A percentile compares a stretch with the other conserved stretches of the same genome.
Evolutionary conservation across 768 basidiomycete species (phyloP).

Genomic region (Gloeostereum incarnatum): DNA sequence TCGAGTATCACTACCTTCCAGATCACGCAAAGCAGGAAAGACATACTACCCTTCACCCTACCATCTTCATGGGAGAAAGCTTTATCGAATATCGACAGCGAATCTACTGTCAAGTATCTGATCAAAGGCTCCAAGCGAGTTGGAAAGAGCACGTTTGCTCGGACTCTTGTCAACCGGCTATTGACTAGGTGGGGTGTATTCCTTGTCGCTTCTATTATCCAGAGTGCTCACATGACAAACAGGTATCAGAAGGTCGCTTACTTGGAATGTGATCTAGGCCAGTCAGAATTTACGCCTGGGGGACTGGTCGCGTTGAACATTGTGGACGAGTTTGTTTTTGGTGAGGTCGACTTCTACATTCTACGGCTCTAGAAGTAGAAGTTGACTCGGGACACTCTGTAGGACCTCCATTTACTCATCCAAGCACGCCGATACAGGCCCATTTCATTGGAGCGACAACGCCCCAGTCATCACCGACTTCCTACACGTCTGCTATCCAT

Average conservation of each 20-base stretch:
- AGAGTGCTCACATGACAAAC: constrained; percentile 1
- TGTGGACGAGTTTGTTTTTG: constrained; percentile 59
- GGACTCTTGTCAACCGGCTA: constrained; percentile 64
- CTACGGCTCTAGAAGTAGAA: too few species aligned
- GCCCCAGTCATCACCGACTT: constrained; percentile 66
- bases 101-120: constrained; percentile 37
- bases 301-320: constrained; percentile 80
- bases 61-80: constrained; percentile 28
- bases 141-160: constrained; percentile 87
- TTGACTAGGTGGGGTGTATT: constrained; percentile 37
- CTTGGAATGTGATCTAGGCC: constrained; percentile 89
- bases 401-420: constrained; percentile 91
- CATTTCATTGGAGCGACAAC: constrained; percentile 80
- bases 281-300: constrained; percentile 86
- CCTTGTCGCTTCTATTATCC: constrained; percentile 1
- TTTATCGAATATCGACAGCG: constrained; percentile 13
- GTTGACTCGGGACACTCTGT: too few species aligned
- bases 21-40: constrained; percentile 26
- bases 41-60: constrained; percentile 25
- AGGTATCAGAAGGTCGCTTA: constrained; percentile 82
- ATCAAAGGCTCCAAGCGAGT: constrained; percentile 81
- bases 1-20: constrained; percentile 9
- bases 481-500: constrained; percentile 64
- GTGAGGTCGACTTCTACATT: constrained; percentile 24
- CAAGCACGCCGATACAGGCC: constrained; percentile 54